Percentiles rank a stretch among this genome's conserved stretches.
Conservation (phyloP, 78 protist species). For the slime mould (Dictyostelium discoideum) region DNA sequence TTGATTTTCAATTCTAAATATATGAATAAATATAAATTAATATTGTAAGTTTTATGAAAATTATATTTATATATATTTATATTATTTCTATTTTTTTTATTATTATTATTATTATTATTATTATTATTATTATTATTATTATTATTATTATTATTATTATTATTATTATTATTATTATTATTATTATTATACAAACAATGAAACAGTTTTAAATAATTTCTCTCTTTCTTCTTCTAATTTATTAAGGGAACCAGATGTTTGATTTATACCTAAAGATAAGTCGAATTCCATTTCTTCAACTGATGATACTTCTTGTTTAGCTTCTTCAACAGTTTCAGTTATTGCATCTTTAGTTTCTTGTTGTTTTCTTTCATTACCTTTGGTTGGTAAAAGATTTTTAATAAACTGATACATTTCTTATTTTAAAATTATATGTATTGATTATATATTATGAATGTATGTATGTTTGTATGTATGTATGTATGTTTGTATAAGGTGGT, state of each 20-base stretch:
- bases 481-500: background rate
- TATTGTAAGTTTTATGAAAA: background rate
- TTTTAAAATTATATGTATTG: background rate
- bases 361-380: background rate
- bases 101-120: background rate
- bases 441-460: background rate
- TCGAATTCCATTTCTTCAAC: conserved; percentile 27
- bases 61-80: too few species aligned
- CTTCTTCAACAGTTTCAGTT: conserved; percentile 1
- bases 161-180: background rate
- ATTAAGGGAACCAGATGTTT: background rate
- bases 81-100: too few species aligned
- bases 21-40: too few species aligned
- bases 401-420: background rate
- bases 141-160: background rate
- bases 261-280: conserved; percentile 7
- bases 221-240: conserved; percentile 4
- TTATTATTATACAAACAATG: background rate
- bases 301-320: background rate
- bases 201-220: background rate
- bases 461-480: background rate
- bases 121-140: background rate
- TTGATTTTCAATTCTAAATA: conserved; percentile 7
- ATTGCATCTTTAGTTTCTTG: background rate
- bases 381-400: background rate